These are phyloP conservation scores for Xerocomellus amylosporus DNA, from an alignment of 768 basidiomycete species.

Conservation along the genomic window DNA sequence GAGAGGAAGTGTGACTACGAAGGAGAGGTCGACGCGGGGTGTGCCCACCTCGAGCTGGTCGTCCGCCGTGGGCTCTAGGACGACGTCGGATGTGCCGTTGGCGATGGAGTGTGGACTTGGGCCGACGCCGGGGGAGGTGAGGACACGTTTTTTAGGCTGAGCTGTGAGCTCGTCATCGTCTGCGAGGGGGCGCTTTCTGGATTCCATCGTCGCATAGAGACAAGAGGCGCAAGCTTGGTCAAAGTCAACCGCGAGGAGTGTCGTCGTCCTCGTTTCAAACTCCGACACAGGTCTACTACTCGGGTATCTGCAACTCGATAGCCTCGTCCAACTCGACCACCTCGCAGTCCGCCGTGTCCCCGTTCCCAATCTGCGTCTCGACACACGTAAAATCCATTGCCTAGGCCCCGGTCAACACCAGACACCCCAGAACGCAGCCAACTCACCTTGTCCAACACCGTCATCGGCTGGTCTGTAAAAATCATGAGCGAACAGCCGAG, in stretches of 20 bases:
- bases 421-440: not conserved
- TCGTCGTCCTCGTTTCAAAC: slow-evolving; percentile 23
- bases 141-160: slow-evolving; percentile 54
- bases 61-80: slow-evolving; percentile 45
- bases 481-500: slow-evolving; percentile 3
- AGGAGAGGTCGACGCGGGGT: slow-evolving; percentile 21
- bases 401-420: slow-evolving; percentile 34
- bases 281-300: slow-evolving; percentile 15
- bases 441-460: slow-evolving; percentile 68
- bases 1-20: slow-evolving; percentile 22
- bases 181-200: slow-evolving; percentile 56
- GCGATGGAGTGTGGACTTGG: slow-evolving; percentile 45
- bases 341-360: slow-evolving; percentile 80
- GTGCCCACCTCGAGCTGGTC: slow-evolving; percentile 64
- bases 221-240: slow-evolving; percentile 12
- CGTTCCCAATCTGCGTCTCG: slow-evolving; percentile 89
- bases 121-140: slow-evolving; percentile 42
- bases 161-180: slow-evolving; percentile 47
- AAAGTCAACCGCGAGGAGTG: slow-evolving; percentile 14
- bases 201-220: slow-evolving; percentile 43
- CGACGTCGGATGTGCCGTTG: slow-evolving; percentile 38
- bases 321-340: slow-evolving; percentile 52
- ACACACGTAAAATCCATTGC: slow-evolving; percentile 82
- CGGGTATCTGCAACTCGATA: not conserved
- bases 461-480: slow-evolving; percentile 84